phyloP scores from a whole-genome alignment of 1,284 basidiomycete genomes.

The Takashimella tepidaria region DNA sequence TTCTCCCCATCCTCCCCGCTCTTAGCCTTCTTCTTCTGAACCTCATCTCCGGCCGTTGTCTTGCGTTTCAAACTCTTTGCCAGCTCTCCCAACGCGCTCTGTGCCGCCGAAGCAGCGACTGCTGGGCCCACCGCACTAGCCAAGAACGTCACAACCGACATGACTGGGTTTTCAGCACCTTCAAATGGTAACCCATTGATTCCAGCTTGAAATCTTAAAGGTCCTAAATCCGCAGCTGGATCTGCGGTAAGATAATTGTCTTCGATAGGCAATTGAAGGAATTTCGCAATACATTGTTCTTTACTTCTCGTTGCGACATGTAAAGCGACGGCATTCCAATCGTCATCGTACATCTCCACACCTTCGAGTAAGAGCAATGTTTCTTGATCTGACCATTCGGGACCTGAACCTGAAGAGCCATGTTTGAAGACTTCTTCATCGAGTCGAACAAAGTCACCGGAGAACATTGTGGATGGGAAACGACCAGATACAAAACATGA shows the following conservation, averaged over 20 bases:
- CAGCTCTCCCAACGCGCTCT: constrained; percentile 68
- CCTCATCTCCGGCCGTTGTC: constrained; percentile 48
- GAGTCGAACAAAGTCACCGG: constrained; percentile 94
- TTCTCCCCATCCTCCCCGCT: constrained; percentile 15
- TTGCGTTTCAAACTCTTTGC: constrained; percentile 62
- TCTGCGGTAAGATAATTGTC: constrained; percentile 65
- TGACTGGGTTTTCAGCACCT: constrained; percentile 93
- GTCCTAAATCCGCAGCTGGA: constrained; percentile 57
- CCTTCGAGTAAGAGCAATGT: constrained; percentile 83
- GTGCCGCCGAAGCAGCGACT: constrained; percentile 89
- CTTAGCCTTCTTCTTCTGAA: constrained; percentile 33
- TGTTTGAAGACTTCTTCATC: constrained; percentile 56
- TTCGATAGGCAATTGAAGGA: constrained; percentile 94
- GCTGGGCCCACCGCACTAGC: constrained; percentile 86
- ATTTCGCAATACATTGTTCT: constrained; percentile 93
- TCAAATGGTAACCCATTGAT: constrained; percentile 73
- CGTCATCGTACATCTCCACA: constrained; percentile 96
- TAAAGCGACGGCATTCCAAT: constrained; percentile 86
- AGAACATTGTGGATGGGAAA: constrained; percentile 94
- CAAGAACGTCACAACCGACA: constrained; percentile 96
- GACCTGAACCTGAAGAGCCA: constrained; percentile 50
- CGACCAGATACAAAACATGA: constrained; percentile 93
- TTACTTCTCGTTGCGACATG: constrained; percentile 87
- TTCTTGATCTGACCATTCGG: constrained; percentile 91
- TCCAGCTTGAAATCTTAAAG: constrained; percentile 60